Conservation (phyloP, 1,139 yeast species). For the Lodderomyces orthopsilosis region DNA sequence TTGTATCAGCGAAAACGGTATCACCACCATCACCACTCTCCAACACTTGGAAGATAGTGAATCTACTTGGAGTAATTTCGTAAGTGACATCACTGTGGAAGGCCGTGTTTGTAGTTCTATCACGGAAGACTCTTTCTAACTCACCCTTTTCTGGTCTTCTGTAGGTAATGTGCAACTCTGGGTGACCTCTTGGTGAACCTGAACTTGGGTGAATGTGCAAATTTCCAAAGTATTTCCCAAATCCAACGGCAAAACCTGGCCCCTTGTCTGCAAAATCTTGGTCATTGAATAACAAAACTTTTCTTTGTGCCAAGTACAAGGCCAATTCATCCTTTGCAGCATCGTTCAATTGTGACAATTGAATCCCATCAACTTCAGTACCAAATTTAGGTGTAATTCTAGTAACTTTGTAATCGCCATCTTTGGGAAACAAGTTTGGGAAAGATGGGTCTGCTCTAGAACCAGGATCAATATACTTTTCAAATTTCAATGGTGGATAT, state of each 20-base stretch:
- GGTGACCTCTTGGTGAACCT: conserved; percentile 24
- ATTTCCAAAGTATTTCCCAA: conserved; percentile 31
- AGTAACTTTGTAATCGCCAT: conserved; percentile 14
- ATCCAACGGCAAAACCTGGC: conserved; percentile 26
- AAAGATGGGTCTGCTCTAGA: conserved; percentile 32
- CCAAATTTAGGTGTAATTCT: conserved; percentile 34
- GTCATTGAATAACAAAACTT: conserved; percentile 29
- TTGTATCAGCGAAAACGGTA: conserved; percentile 31
- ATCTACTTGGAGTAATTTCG: conserved; percentile 31
- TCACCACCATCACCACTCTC: conserved; percentile 36
- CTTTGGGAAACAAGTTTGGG: conserved; percentile 26
- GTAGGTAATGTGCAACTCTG: conserved; percentile 30
- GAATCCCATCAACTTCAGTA: conserved; percentile 30
- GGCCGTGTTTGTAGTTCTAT: conserved; percentile 16
- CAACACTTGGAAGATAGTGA: conserved; percentile 30
- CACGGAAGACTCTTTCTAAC: conserved; percentile 20
- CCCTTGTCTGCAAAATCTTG: conserved; percentile 34
- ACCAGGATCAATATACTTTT: conserved; percentile 53
- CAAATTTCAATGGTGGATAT: conserved; percentile 43
- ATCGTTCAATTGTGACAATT: conserved; percentile 30
- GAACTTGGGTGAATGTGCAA: conserved; percentile 33
- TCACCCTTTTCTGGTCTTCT: conserved; percentile 27
- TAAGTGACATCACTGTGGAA: conserved; percentile 36
- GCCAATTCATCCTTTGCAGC: conserved; percentile 34
- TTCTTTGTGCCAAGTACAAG: conserved; percentile 29